A percentile compares a stretch with the other conserved stretches of the same genome.
phyloP scores from a whole-genome alignment of 2,329 filamentous ascomycete species.

The Pseudocercospora cruenta region DNA sequence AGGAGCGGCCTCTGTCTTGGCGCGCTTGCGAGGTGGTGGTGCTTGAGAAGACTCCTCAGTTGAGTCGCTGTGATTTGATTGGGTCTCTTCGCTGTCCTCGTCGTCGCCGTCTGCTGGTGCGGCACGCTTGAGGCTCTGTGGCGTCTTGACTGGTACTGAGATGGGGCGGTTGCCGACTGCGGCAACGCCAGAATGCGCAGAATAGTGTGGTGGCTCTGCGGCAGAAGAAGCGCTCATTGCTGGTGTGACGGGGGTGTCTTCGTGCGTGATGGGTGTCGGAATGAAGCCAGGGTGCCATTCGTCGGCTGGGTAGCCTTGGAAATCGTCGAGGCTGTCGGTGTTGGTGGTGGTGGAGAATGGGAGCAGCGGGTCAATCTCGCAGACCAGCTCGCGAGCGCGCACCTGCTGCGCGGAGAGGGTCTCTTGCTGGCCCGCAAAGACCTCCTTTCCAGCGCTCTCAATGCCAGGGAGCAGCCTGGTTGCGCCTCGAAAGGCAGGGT shows the following conservation, averaged over 20 bases:
- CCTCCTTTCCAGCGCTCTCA: constrained; percentile 23
- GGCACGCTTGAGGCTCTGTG: neutral
- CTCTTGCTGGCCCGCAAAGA: constrained; percentile 26
- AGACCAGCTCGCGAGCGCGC: constrained; percentile 29
- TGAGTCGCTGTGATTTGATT: constrained; percentile 4
- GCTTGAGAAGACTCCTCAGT: neutral
- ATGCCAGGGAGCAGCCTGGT: constrained; percentile 21
- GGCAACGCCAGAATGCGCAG: constrained; percentile 6
- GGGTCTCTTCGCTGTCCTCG: constrained; percentile 9
- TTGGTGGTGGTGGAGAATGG: constrained; percentile 35
- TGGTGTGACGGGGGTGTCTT: neutral
- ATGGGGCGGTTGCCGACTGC: constrained; percentile 6
- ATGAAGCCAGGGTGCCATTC: constrained; percentile 15
- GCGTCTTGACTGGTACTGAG: constrained; percentile 17
- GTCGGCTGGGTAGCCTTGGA: constrained; percentile 25
- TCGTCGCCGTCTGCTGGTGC: constrained; percentile 8
- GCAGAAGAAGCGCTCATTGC: neutral
- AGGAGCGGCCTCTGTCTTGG: neutral
- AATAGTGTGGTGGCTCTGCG: constrained; percentile 7
- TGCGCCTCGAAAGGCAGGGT: constrained; percentile 23
- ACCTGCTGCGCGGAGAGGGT: constrained; percentile 32
- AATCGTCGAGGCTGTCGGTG: constrained; percentile 33
- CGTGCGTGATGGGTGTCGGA: neutral
- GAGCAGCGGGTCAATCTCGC: constrained; percentile 28
- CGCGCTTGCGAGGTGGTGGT: neutral